Conservation (phyloP, 345 rosid species). For the Aethionema arabicum region DNA sequence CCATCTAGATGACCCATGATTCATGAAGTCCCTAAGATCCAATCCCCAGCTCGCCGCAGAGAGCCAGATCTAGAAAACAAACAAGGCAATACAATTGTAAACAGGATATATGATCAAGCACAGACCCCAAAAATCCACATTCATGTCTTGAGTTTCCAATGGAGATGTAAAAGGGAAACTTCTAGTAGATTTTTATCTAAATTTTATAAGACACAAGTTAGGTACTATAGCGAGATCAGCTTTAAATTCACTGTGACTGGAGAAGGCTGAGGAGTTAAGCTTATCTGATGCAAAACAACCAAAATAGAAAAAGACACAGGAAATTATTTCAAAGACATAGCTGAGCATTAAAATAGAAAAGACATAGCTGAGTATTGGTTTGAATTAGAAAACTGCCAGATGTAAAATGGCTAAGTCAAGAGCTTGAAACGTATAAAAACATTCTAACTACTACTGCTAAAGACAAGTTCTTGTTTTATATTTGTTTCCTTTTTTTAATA, state of each 20-base stretch:
- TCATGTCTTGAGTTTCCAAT: constrained; percentile 24
- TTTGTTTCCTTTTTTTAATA: too few species aligned
- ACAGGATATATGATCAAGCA: constrained; percentile 35
- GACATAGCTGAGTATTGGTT: constrained; percentile 13
- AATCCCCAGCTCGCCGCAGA: constrained; percentile 69
- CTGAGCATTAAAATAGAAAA: constrained; percentile 14
- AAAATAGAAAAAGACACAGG: neutral
- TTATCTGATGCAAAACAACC: neutral
- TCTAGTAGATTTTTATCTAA: neutral
- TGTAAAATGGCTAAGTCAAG: neutral
- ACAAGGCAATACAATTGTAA: constrained; percentile 52
- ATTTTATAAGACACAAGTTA: neutral
- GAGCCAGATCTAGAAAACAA: constrained; percentile 89
- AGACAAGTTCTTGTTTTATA: too few species aligned
- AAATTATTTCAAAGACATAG: constrained; percentile 3
- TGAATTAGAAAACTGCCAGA: constrained; percentile 7
- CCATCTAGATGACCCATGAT: constrained; percentile 66
- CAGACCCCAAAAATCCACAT: constrained; percentile 34
- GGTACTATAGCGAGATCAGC: neutral
- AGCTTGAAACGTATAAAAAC: neutral
- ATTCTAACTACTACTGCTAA: neutral
- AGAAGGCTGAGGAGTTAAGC: constrained; percentile 11
- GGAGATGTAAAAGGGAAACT: neutral
- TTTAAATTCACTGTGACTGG: neutral
- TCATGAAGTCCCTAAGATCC: constrained; percentile 77